Evolutionary conservation across 2,329 filamentous ascomycete genomes (phyloP).

Genomic region (Colletotrichum sp.): DNA sequence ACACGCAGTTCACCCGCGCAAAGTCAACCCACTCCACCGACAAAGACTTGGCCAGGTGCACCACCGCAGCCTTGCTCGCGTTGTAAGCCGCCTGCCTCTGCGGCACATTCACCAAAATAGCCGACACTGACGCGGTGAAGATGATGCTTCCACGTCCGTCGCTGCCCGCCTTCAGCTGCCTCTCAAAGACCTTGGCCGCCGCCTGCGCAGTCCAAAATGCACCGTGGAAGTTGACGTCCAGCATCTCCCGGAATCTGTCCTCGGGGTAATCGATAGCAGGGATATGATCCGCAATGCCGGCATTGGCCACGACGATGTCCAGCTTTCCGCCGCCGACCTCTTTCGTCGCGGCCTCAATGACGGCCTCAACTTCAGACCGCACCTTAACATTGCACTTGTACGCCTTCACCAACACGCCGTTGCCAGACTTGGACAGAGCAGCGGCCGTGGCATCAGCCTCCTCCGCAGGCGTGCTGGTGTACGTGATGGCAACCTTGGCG

Average conservation of each 20-base stretch:
- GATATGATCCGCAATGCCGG: slow-evolving; percentile 41
- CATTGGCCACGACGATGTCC: slow-evolving; percentile 47
- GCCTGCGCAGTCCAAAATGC: slow-evolving; percentile 49
- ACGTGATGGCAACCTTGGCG: slow-evolving; percentile 12
- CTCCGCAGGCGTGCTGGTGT: slow-evolving; percentile 15
- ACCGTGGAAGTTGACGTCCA: slow-evolving; percentile 45
- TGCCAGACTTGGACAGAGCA: slow-evolving; percentile 8
- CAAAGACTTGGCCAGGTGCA: slow-evolving; percentile 74
- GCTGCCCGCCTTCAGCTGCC: slow-evolving; percentile 30
- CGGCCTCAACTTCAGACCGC: slow-evolving; percentile 30
- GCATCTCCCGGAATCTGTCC: slow-evolving; percentile 39
- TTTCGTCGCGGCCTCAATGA: slow-evolving; percentile 30
- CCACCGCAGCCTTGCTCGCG: slow-evolving; percentile 75
- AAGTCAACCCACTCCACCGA: slow-evolving; percentile 75
- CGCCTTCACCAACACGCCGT: slow-evolving; percentile 31
- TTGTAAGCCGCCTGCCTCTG: slow-evolving; percentile 66
- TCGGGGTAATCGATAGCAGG: slow-evolving; percentile 44
- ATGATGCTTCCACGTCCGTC: slow-evolving; percentile 39
- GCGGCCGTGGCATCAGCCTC: slow-evolving; percentile 14
- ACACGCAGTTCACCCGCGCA: slow-evolving; percentile 38
- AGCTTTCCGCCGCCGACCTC: slow-evolving; percentile 40
- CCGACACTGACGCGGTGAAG: slow-evolving; percentile 44
- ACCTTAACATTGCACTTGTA: slow-evolving; percentile 42
- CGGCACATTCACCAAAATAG: slow-evolving; percentile 43
- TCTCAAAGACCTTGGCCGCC: slow-evolving; percentile 41